Conservation (phyloP, 306 rosid genomes). For the Castanea sativa region DNA sequence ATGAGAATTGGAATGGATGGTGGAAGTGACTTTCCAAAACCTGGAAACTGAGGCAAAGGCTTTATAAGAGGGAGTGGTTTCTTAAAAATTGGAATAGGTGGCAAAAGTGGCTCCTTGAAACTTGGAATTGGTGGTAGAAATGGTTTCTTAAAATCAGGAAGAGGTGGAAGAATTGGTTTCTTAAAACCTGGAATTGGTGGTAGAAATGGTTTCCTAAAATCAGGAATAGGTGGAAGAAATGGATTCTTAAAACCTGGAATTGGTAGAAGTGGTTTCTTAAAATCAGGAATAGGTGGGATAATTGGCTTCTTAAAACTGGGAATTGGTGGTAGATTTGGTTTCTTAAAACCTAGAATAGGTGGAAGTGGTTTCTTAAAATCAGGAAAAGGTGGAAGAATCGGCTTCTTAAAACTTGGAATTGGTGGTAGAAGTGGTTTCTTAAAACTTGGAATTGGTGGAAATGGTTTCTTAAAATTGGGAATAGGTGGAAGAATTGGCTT, state of each 20-base stretch:
- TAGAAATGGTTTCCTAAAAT: background rate
- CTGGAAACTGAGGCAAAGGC: background rate
- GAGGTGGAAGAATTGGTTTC: background rate
- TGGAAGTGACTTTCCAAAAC: background rate
- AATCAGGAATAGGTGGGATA: too few species aligned
- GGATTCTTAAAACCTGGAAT: background rate
- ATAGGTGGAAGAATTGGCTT: constrained; percentile 15
- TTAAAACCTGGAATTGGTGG: background rate
- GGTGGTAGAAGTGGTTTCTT: too few species aligned
- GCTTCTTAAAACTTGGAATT: too few species aligned
- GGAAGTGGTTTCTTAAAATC: too few species aligned
- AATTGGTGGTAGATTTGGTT: too few species aligned
- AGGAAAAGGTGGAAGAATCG: too few species aligned
- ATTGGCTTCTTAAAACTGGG: too few species aligned
- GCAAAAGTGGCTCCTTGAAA: background rate
- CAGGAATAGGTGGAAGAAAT: constrained; percentile 1
- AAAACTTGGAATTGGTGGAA: background rate
- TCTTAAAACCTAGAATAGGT: too few species aligned
- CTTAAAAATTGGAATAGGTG: constrained; percentile 1
- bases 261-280: background rate
- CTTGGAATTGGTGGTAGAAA: background rate
- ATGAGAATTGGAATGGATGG: constrained; percentile 10
- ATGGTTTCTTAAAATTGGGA: too few species aligned
- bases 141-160: background rate
- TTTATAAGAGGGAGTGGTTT: constrained; percentile 1